phyloP scores from a whole-genome alignment of 352 stramenopile species.

The Phytophthora tubulina region DNA sequence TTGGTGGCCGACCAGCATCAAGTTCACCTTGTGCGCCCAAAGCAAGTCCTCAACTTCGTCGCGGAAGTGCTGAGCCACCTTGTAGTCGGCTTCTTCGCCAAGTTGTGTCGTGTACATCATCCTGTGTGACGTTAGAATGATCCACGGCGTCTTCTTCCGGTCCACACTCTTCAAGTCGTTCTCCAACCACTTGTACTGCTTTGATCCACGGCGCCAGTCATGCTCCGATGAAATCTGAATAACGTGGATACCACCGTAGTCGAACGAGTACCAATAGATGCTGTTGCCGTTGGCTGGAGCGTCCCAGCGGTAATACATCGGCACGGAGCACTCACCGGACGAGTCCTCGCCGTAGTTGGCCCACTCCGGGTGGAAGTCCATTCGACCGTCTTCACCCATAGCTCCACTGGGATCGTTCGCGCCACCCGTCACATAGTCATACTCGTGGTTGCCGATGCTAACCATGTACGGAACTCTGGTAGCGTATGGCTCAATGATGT shows the following conservation, averaged over 20 bases:
- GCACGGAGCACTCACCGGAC: slow-evolving; percentile 78
- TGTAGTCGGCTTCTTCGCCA: slow-evolving; percentile 70
- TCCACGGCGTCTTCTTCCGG: slow-evolving; percentile 89
- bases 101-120: slow-evolving; percentile 92
- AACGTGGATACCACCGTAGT: slow-evolving; percentile 90
- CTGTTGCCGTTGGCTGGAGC: slow-evolving; percentile 66
- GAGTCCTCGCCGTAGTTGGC: slow-evolving; percentile 81
- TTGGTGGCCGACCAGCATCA: slow-evolving; percentile 93
- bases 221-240: slow-evolving; percentile 94
- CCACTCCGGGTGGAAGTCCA: slow-evolving; percentile 76
- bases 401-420: slow-evolving; percentile 69
- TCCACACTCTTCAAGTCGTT: slow-evolving; percentile 86
- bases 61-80: slow-evolving; percentile 81
- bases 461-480: slow-evolving; percentile 84
- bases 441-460: slow-evolving; percentile 85
- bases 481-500: slow-evolving; percentile 73
- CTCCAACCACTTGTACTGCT: slow-evolving; percentile 92
- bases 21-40: slow-evolving; percentile 88
- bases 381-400: slow-evolving; percentile 53
- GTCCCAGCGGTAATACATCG: slow-evolving; percentile 80
- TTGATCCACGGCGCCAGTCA: slow-evolving; percentile 84
- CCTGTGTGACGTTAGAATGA: slow-evolving; percentile 92
- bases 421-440: slow-evolving; percentile 72
- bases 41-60: slow-evolving; percentile 93
- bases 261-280: slow-evolving; percentile 94